Evolutionary conservation across 352 stramenopile species (phyloP).

Genomic region (Phytophthora pisi): DNA sequence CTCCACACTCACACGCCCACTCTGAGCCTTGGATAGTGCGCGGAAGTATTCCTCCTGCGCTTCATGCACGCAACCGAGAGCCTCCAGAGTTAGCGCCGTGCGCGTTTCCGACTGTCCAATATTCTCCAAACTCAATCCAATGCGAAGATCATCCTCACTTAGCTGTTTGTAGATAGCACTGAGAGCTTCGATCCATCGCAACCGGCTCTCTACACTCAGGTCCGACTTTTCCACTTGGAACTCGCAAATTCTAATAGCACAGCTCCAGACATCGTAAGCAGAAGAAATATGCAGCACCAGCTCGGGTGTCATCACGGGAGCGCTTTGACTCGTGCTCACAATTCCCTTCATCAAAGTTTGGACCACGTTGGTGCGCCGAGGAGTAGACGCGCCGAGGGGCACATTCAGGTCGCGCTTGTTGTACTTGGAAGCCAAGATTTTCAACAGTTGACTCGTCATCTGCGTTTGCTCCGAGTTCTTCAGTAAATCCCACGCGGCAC

Average conservation of each 20-base stretch:
- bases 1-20: slow-evolving; percentile 70
- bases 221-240: slow-evolving; percentile 81
- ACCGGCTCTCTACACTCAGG: slow-evolving; percentile 66
- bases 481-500: slow-evolving; percentile 57
- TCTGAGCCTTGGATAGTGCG: slow-evolving; percentile 79
- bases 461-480: slow-evolving; percentile 57
- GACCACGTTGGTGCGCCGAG: slow-evolving; percentile 80
- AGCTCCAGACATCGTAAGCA: slow-evolving; percentile 86
- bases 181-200: slow-evolving; percentile 88
- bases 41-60: slow-evolving; percentile 90
- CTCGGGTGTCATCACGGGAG: slow-evolving; percentile 83
- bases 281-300: slow-evolving; percentile 83
- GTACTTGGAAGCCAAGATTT: slow-evolving; percentile 87
- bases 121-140: slow-evolving; percentile 81
- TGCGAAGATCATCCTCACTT: slow-evolving; percentile 84
- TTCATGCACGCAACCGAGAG: slow-evolving; percentile 84
- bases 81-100: slow-evolving; percentile 76
- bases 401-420: slow-evolving; percentile 88
- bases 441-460: slow-evolving; percentile 66
- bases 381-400: slow-evolving; percentile 49
- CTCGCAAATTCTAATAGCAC: slow-evolving; percentile 73
- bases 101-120: slow-evolving; percentile 77
- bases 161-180: slow-evolving; percentile 87
- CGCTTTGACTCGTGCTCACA: slow-evolving; percentile 53
- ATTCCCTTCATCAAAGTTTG: slow-evolving; percentile 86